Evolutionary conservation across 1,284 basidiomycete species (phyloP), one percentile per base, ranked within the genome.

Genomic region (Ustilago crameri): DNA sequence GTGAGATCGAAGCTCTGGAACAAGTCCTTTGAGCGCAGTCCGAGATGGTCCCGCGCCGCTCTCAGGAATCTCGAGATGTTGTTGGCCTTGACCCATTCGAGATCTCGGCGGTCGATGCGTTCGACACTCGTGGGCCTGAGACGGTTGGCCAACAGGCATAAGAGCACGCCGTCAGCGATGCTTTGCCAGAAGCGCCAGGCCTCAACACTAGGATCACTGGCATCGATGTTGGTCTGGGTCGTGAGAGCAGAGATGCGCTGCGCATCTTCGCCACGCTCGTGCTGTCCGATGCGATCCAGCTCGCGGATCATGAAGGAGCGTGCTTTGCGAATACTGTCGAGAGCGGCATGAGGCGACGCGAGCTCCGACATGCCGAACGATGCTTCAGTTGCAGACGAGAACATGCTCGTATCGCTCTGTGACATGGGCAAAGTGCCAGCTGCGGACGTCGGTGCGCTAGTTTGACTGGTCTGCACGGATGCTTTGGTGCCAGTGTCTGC

Each of bases 21-120:
- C 26, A 79, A 49, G 23, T 79, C 75, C 47, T 74, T 73, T 23
- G 72, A 68, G 15, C 65, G 60, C 43, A 79, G 48, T n/a, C 72
- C 75, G 26, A 79, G 67, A 14, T 70, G 55, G 27, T 79, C 75
- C 14, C 75, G 47, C 9, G 75, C 75, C 9, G 75, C 75, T 14
- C 73, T 57, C 40, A 79, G 42, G 46, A 77, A 79, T 5, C 69
- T 63, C 17, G 69, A 77, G 42, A 77, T 72, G 56, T 79, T 76
- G 62, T 76, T 62, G 3, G 68, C 56, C 48, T 53, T 66, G 62
- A 75, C 66, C 65, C 72, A 77, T 9, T 77, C 69, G 27, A 62
- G 48, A 30, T 75, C 66, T 35, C 75, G 35, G 35, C 75, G 71
- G 45, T 77, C 75, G 60, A 77, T 74, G 20, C 55, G 55, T 12